These are phyloP conservation scores for Parastagonospora avenae DNA, from an alignment of 2,329 filamentous ascomycete species.

Conservation along the genomic window DNA sequence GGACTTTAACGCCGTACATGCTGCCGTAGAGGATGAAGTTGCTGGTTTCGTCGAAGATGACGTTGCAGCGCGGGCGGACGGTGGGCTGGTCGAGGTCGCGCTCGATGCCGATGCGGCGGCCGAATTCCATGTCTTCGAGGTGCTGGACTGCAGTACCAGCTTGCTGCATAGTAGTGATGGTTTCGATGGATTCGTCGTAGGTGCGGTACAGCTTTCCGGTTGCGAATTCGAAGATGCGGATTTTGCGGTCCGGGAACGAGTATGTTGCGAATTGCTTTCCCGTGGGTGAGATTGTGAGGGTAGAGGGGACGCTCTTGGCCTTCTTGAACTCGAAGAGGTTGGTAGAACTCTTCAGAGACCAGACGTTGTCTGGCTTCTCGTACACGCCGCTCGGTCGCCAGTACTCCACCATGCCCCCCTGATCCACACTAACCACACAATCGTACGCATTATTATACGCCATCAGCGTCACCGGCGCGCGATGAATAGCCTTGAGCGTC, in stretches of 20 bases:
- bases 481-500: conserved; percentile 78
- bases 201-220: conserved; percentile 86
- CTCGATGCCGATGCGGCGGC: conserved; percentile 83
- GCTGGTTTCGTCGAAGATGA: conserved; percentile 94
- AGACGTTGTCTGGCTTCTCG: conserved; percentile 91
- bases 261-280: conserved; percentile 86
- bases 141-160: conserved; percentile 82
- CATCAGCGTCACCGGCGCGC: conserved; percentile 80
- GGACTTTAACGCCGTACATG: conserved; percentile 87
- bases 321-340: conserved; percentile 98
- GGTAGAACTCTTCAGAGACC: conserved; percentile 90
- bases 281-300: conserved; percentile 82
- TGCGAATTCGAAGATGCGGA: conserved; percentile 91
- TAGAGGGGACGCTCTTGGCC: conserved; percentile 78
- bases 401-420: conserved; percentile 94
- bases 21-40: conserved; percentile 96
- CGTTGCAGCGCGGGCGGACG: conserved; percentile 74
- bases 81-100: conserved; percentile 77
- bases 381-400: conserved; percentile 83
- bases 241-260: conserved; percentile 91
- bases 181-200: conserved; percentile 92
- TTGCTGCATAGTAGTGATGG: conserved; percentile 93
- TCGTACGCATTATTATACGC: conserved; percentile 87
- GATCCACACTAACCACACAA: conserved; percentile 88
- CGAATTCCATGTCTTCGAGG: conserved; percentile 90